These are phyloP conservation scores for Stenocarpella maydis DNA, from an alignment of 2,329 filamentous ascomycete genomes.

Conservation along the genomic window DNA sequence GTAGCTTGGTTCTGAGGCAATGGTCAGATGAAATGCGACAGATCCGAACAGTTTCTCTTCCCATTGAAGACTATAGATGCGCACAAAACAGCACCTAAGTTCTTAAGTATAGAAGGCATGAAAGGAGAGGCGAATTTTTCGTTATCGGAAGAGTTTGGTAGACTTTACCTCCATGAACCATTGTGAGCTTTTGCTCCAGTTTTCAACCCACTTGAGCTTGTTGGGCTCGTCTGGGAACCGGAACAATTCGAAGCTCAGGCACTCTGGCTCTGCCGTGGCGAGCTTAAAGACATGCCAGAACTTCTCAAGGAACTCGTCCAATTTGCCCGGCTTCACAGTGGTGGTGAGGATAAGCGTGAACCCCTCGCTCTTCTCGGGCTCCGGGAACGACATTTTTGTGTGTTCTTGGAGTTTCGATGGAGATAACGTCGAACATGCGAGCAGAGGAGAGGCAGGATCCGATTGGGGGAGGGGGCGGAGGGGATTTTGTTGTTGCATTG, in stretches of 20 bases:
- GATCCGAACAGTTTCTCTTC: not conserved
- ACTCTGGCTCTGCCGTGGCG: conserved; percentile 4
- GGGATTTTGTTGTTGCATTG: not conserved
- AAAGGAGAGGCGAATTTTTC: not conserved
- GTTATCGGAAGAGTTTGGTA: not conserved
- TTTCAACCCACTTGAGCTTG: conserved; percentile 18
- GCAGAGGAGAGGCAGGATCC: not conserved
- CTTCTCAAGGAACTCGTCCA: not conserved
- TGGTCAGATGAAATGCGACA: not conserved
- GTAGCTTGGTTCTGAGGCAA: not conserved
- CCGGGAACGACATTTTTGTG: not conserved
- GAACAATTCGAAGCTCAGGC: conserved; percentile 18
- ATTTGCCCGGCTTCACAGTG: not conserved
- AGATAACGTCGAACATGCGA: not conserved
- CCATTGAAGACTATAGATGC: not conserved
- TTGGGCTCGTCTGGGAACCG: not conserved
- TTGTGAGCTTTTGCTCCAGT: conserved; percentile 6
- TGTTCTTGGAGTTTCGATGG: not conserved
- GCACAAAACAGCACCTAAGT: not conserved
- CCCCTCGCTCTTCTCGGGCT: not conserved
- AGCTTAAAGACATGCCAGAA: not conserved
- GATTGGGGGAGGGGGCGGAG: not conserved
- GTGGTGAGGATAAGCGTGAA: conserved; percentile 3
- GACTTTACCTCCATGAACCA: not conserved
- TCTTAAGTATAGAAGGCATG: not conserved